phyloP scores from a whole-genome alignment of 352 stramenopile genomes.

The Pythium monospermum region DNA sequence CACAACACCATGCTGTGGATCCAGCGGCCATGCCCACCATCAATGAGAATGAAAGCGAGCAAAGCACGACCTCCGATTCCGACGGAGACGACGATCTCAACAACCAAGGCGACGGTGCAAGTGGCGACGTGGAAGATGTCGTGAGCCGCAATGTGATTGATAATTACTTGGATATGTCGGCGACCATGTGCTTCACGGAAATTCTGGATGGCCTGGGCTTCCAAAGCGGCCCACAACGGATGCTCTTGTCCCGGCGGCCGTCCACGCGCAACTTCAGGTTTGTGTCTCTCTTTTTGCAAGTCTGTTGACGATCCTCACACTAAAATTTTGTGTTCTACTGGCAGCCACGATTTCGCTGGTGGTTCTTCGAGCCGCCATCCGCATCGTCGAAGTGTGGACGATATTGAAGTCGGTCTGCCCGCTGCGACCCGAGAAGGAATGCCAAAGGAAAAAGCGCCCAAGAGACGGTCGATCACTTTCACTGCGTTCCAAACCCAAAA shows the following conservation, averaged over 20 bases:
- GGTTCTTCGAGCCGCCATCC: conserved; percentile 7
- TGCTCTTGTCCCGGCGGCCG: conserved; percentile 47
- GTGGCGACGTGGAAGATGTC: no score
- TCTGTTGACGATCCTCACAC: background rate
- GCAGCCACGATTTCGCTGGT: background rate
- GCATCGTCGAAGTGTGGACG: conserved; percentile 52
- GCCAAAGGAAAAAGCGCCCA: conserved; percentile 38
- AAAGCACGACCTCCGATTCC: conserved; percentile 32
- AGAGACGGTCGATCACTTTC: conserved; percentile 78
- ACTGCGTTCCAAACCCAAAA: conserved; percentile 43
- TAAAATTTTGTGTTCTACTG: no score
- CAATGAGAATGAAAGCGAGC: conserved; percentile 30
- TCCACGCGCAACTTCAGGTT: conserved; percentile 36
- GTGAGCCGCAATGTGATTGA: conserved; percentile 77
- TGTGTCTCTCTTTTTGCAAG: background rate
- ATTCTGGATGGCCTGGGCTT: conserved; percentile 61
- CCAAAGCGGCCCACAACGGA: conserved; percentile 38
- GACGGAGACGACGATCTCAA: conserved; percentile 32
- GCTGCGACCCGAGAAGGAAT: conserved; percentile 42
- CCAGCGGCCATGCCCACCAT: conserved; percentile 26
- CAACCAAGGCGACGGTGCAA: conserved; percentile 9
- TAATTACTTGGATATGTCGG: conserved; percentile 84
- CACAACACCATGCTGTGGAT: conserved; percentile 2
- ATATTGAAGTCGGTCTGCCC: conserved; percentile 72
- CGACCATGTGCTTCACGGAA: conserved; percentile 64